These are phyloP conservation scores for Monilinia laxa DNA, from an alignment of 2,329 filamentous ascomycete species.

Conservation along the genomic window DNA sequence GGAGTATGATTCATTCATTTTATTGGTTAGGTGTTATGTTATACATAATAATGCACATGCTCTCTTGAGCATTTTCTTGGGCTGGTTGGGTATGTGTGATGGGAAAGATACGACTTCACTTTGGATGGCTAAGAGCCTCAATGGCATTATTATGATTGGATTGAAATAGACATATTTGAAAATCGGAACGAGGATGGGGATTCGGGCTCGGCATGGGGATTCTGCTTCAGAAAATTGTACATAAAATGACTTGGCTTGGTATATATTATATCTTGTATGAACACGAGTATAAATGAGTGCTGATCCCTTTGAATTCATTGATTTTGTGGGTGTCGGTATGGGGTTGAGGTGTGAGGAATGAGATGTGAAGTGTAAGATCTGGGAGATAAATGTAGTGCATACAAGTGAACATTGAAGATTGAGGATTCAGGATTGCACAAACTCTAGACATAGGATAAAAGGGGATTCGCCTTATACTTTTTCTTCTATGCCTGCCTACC, in stretches of 20 bases:
- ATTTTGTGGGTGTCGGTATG: too few species aligned
- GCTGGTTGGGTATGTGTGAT: background rate
- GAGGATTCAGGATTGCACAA: too few species aligned
- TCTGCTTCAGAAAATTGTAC: background rate
- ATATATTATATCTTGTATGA: background rate
- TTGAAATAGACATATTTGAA: background rate
- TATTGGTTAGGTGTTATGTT: background rate
- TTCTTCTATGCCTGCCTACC: too few species aligned
- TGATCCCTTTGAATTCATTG: too few species aligned
- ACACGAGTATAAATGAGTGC: too few species aligned
- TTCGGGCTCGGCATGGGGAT: background rate
- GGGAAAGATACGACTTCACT: background rate
- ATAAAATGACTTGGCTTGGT: background rate
- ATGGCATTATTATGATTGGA: background rate
- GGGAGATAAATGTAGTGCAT: too few species aligned
- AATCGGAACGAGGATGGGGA: background rate
- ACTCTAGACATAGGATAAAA: too few species aligned
- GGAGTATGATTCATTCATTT: conserved; percentile 14
- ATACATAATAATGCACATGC: background rate
- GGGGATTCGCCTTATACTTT: too few species aligned
- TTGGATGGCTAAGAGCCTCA: background rate
- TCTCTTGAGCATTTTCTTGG: background rate
- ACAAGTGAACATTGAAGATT: too few species aligned
- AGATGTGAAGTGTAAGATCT: too few species aligned
- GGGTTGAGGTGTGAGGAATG: too few species aligned